Base-by-base conservation (phyloP, 1,139 yeast species). In the Arxiozyma telluris region DNA sequence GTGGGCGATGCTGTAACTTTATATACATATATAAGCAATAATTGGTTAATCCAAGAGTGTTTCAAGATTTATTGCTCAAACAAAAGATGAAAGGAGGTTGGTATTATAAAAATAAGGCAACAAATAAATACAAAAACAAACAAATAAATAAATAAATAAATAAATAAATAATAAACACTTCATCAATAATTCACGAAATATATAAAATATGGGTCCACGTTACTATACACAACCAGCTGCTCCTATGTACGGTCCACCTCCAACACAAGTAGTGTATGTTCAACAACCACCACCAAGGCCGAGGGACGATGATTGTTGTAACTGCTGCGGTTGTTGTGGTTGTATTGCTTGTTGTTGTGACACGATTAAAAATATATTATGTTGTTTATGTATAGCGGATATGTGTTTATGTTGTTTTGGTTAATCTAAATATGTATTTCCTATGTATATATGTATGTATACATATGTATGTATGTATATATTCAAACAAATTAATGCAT, bases 211-310 rank as follows among this genome's bases (percentile, higher is more conserved):
- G 49, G 42, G 49, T 46, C 48, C 18, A 30, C 44, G 23, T 22
- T 41, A 50, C 41, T 51, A 48, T 51, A 44, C 44, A 18, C 54
- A 47, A 48, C 56, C 48, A 46, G 52, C 48, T 8, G 48, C 50
- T 22, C 53, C 53, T 7, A 51, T 50, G 51, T 54, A 54, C 27
- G 44, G 47, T 12, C 56, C 50, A 30, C 56, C 48, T 38, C 54
- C 44, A 12, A 46, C 30, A 17, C 56, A 54, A 27, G 50, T 53
- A 22, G 43, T 54, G 4, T 51, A 51, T 38, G 43, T 54, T 15
- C 56, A 54, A 44, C 56, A 54, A 44, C 41, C 54, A 11, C 56
- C 56, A 20, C 54, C 52, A 11, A 47, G 44, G 20, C 48, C 8
- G 39, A 25, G 38, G 17, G 25, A 45, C 25, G 42, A 38, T 45